A percentile compares a stretch with the other conserved stretches of the same genome.
Evolutionary conservation across 352 stramenopile species (phyloP).

Genomic region (Phytophthora hybrid): DNA sequence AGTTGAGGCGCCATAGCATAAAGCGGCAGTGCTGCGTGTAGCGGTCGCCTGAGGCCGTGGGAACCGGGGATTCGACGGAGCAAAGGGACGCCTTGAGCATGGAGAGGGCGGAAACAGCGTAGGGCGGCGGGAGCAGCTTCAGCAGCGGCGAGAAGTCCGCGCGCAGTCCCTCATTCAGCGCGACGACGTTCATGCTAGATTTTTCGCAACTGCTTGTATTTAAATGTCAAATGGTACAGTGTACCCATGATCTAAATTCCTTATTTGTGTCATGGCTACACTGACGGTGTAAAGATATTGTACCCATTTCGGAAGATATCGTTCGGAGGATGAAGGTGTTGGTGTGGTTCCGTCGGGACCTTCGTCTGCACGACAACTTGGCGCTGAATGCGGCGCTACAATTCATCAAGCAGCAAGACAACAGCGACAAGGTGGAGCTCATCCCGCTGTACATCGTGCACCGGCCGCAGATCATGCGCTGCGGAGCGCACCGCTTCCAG

Average conservation of each 20-base stretch:
- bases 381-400: conserved; percentile 85
- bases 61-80: not conserved
- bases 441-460: conserved; percentile 92
- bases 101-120: conserved; percentile 11
- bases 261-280: no score
- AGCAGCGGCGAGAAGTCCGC: conserved; percentile 66
- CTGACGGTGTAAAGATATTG: no score
- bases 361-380: conserved; percentile 97
- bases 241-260: no score
- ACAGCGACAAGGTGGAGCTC: conserved; percentile 46
- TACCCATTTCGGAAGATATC: no score
- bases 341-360: conserved; percentile 95
- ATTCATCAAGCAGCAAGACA: conserved; percentile 22
- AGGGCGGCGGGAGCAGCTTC: conserved; percentile 52
- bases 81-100: not conserved
- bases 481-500: conserved; percentile 82
- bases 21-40: conserved; percentile 48
- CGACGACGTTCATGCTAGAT: conserved; percentile 56
- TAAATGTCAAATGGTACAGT: not conserved
- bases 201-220: not conserved
- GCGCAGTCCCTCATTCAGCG: conserved; percentile 76
- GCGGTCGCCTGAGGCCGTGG: conserved; percentile 7
- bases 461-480: conserved; percentile 86
- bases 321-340: conserved; percentile 37
- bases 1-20: conserved; percentile 63